Conservation (phyloP, 345 rosid species). For the Populus euphratica region DNA sequence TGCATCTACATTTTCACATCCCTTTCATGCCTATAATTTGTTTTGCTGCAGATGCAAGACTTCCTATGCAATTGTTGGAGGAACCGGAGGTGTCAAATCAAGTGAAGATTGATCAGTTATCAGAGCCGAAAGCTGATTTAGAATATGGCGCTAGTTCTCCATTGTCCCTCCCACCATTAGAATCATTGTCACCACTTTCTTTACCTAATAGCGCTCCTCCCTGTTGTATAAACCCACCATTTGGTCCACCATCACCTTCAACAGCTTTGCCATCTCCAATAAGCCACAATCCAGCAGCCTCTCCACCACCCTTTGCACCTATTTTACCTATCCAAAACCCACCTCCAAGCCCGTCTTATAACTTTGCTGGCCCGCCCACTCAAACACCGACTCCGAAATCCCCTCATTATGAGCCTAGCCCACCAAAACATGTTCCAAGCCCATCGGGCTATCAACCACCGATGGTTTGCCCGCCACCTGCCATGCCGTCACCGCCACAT, state of each 20-base stretch:
- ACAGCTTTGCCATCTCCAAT: too few species aligned
- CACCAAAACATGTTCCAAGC: constrained; percentile 13
- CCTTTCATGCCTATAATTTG: too few species aligned
- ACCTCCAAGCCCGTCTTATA: constrained; percentile 7
- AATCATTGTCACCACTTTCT: constrained; percentile 25
- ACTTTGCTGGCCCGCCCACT: neutral
- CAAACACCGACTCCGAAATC: neutral
- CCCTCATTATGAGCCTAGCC: constrained; percentile 8
- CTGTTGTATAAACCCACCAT: constrained; percentile 14
- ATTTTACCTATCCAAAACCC: neutral
- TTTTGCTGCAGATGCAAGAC: constrained; percentile 29
- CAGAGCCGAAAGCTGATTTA: neutral
- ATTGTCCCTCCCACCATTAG: constrained; percentile 24
- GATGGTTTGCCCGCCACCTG: neutral
- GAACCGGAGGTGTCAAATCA: neutral
- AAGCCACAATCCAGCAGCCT: neutral
- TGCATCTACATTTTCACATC: neutral
- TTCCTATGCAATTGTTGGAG: neutral
- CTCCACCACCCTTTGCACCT: constrained; percentile 10
- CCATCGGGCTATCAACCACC: constrained; percentile 17
- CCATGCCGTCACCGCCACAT: constrained; percentile 18
- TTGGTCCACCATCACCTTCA: neutral
- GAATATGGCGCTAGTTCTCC: constrained; percentile 11
- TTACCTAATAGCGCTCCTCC: constrained; percentile 13
- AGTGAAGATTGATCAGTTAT: neutral